A percentile compares a stretch with the other conserved stretches of the same genome.
Conservation (phyloP, 495 filamentous ascomycete species). For the Aeminium ludgeri region DNA sequence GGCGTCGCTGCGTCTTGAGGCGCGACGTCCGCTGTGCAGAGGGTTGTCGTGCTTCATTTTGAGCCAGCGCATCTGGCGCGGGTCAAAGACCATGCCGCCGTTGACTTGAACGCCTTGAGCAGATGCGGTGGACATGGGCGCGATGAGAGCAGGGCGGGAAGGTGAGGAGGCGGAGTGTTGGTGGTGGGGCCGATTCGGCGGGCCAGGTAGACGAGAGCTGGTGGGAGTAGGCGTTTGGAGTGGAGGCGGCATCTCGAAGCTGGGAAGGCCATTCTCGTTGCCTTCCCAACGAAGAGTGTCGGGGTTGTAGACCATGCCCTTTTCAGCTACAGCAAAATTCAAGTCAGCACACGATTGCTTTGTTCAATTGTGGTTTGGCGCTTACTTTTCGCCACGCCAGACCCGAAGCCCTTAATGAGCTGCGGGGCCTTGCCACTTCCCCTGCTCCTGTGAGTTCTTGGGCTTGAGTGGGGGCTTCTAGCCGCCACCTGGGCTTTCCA, state of each 20-base stretch:
- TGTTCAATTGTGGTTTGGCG: conserved; percentile 10
- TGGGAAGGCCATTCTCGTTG: conserved; percentile 66
- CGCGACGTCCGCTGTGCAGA: too few species aligned
- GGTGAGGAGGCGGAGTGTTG: conserved; percentile 32
- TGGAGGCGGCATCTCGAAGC: conserved; percentile 42
- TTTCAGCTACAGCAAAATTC: conserved; percentile 42
- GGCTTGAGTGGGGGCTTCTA: conserved; percentile 35
- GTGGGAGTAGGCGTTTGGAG: conserved; percentile 17
- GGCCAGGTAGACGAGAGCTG: conserved; percentile 9
- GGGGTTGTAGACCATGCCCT: conserved; percentile 93
- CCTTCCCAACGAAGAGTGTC: conserved; percentile 78
- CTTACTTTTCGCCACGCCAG: conserved; percentile 49
- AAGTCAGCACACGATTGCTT: neutral
- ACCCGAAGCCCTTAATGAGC: conserved; percentile 54
- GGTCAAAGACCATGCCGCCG: conserved; percentile 94
- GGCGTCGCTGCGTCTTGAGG: conserved; percentile 1
- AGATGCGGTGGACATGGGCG: conserved; percentile 58
- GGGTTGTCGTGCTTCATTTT: conserved; percentile 29
- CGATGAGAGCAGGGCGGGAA: conserved; percentile 78
- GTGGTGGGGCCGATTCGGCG: conserved; percentile 7
- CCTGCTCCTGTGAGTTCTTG: conserved; percentile 39
- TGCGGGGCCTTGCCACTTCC: conserved; percentile 37
- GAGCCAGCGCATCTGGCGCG: conserved; percentile 87
- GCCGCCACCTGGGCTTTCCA: conserved; percentile 61
- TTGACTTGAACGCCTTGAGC: conserved; percentile 73